A percentile compares a stretch with the other conserved stretches of the same genome.
Evolutionary conservation across 805 yeast genomes (phyloP).

Genomic region (Nakazawaea pomicola): DNA sequence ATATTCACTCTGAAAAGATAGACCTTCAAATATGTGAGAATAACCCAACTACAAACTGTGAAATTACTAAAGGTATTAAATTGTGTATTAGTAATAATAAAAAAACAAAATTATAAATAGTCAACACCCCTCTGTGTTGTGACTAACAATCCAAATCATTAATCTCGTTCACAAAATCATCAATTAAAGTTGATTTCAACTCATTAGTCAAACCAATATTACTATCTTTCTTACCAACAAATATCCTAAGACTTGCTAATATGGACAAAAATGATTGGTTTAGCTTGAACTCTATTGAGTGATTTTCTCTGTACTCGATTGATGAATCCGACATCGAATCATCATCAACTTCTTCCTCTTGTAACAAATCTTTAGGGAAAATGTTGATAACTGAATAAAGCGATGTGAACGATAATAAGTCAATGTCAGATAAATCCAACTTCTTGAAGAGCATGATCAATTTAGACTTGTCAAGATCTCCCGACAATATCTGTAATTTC

Average conservation of each 20-base stretch:
- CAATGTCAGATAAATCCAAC: slow-evolving; percentile 4
- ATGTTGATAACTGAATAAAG: slow-evolving; percentile 8
- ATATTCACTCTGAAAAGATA: no score
- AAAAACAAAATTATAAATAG: neutral
- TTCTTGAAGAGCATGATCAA: slow-evolving; percentile 6
- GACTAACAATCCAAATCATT: slow-evolving; percentile 11
- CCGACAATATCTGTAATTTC: slow-evolving; percentile 4
- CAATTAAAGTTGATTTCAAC: slow-evolving; percentile 7
- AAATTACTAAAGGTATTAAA: no score
- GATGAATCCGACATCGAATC: slow-evolving; percentile 9
- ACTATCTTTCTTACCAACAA: slow-evolving; percentile 4
- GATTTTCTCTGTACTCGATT: slow-evolving; percentile 9
- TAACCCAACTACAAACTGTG: no score
- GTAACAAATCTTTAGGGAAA: slow-evolving; percentile 6
- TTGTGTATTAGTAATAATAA: neutral
- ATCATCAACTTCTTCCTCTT: neutral
- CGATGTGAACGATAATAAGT: slow-evolving; percentile 10
- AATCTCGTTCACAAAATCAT: slow-evolving; percentile 11
- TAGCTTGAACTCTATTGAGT: slow-evolving; percentile 11
- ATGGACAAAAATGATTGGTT: slow-evolving; percentile 1
- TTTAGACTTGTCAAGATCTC: slow-evolving; percentile 7
- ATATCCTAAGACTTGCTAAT: slow-evolving; percentile 10
- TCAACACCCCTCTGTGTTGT: neutral
- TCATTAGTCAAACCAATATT: slow-evolving; percentile 1
- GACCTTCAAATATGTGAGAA: no score